Evolutionary conservation across 805 yeast genomes (phyloP), one percentile per base, ranked within the genome.

Genomic region (Cyberlindnera suaveolens): DNA sequence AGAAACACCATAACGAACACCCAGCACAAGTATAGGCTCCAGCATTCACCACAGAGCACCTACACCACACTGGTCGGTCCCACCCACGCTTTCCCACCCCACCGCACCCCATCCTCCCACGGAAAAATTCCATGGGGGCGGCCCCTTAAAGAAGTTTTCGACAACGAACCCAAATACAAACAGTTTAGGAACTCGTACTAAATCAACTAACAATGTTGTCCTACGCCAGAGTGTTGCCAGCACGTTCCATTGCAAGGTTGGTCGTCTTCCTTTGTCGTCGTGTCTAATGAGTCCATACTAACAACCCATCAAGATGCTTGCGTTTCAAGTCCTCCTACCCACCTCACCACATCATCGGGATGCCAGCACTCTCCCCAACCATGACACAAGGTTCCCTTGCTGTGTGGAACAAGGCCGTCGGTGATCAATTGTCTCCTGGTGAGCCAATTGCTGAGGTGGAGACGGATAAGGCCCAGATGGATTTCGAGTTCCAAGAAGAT

Each of bases 311-410:
- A 26, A 38, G 40, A 38, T 38, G 40, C 34, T 14, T 39, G 17
- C 56, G 62, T 43, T 56, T 56, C 52, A 47, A 49, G 44, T 55
- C 60, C 5, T 49, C 58, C 14, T 86, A 78, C 68, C 96, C 96
- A 31, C 66, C 80, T 17, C 97, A 93, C 68, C 79, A 85, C 47
- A 81, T 93, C 60, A 88, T 93, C 57, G 83, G 82, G 64, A 93
- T 93, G 99, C 99, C 99, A 39, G 99, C 99, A 9, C 73, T 93
- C 58, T 91, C 98, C n/a, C 99, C 99, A 52, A 93, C 99, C 42
- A 93, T 93, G 99, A 85, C 96, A 48, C 91, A 86, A 62, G 99
- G 99, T 63, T 83, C 80, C 65, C 72, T 93, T 52, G 91, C 91
- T 33, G 72, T 78, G 46, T 93, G 99, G 99, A 76, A 80, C 63